Percentiles rank a stretch among this genome's conserved stretches.
phyloP scores from a whole-genome alignment of 1,139 yeast species.

The Pichia kudriavzevii region DNA sequence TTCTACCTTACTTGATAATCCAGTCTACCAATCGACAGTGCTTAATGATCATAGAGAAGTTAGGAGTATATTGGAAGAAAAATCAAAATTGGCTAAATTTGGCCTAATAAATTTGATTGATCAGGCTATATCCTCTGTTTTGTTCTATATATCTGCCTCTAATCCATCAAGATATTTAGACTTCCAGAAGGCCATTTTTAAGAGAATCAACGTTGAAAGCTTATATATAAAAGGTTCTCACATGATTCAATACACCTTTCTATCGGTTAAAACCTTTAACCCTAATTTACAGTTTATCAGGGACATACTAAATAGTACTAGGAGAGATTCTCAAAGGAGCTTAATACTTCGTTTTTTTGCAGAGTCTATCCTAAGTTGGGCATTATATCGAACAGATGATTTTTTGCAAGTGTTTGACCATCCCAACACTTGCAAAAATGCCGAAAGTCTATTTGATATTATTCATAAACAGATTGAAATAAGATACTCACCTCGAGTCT shows the following conservation, averaged over 20 bases:
- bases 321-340: slow-evolving; percentile 48
- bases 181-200: slow-evolving; percentile 29
- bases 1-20: too few relatives aligned
- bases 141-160: slow-evolving; percentile 32
- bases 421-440: slow-evolving; percentile 10
- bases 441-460: slow-evolving; percentile 23
- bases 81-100: slow-evolving; percentile 2
- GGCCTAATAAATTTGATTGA: slow-evolving; percentile 14
- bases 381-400: slow-evolving; percentile 49
- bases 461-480: slow-evolving; percentile 20
- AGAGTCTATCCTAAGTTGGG: slow-evolving; percentile 46
- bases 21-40: too few relatives aligned
- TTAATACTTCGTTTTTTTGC: slow-evolving; percentile 45
- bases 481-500: slow-evolving; percentile 19
- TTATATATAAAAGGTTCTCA: slow-evolving; percentile 46
- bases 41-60: slow-evolving; percentile 8
- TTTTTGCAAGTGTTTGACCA: slow-evolving; percentile 19
- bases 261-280: slow-evolving; percentile 35
- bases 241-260: slow-evolving; percentile 41
- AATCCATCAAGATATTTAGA: slow-evolving; percentile 45
- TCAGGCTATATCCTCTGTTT: slow-evolving; percentile 14
- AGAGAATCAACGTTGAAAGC: slow-evolving; percentile 32
- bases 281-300: slow-evolving; percentile 36
- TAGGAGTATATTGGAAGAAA: slow-evolving; percentile 1
- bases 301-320: slow-evolving; percentile 35